Base-by-base conservation (phyloP, 2,329 filamentous ascomycete species). In the Aspergillus sp. region DNA sequence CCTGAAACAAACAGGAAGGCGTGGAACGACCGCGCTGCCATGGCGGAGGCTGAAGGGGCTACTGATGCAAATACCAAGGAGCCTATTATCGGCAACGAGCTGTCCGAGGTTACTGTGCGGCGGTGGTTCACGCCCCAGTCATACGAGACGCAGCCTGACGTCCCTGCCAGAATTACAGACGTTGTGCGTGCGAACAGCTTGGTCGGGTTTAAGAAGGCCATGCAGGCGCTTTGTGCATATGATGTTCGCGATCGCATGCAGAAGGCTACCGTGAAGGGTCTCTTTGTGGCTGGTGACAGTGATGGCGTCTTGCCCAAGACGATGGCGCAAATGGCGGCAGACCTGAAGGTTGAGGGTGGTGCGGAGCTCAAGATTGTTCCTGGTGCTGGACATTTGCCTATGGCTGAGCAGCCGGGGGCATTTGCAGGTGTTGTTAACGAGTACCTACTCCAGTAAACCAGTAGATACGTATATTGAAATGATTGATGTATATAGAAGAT, bases 261-360 rank as follows among this genome's bases (percentile, higher is more conserved):
- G 19, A 20, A 61, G 55, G 68, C 70, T 13, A 60, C 64, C 37
- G 62, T 71, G 5, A 62, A 68, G 13, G 88, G 86, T 0, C 71
- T 90, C 52, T 84, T 96, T 53, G 82, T 92, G 0, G 91, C 88
- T 0, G 91, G 91, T 1, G 86, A 86, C 13, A 82, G 81, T 0
- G 91, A 96, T 68, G 91, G 86, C 0, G 88, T 89, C 1, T 69
- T 96, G 53, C 89, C 90, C 0, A 86, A 87, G 77, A 89, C 88
- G 4, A 96, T 96, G 90, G 86, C 88, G 54, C 86, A 86, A 13
- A 91, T 93, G 82, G 85, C 81, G 54, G 80, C 74, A 0, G 70
- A 77, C 17, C 71, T 91, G 42, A 87, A 88, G 9, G 70, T 73
- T 0, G 84, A 83, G 0, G 82, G 82, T 0, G 84, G 82, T 0